Base-by-base conservation (phyloP, 2,329 filamentous ascomycete species). In the Fusarium sp. region DNA sequence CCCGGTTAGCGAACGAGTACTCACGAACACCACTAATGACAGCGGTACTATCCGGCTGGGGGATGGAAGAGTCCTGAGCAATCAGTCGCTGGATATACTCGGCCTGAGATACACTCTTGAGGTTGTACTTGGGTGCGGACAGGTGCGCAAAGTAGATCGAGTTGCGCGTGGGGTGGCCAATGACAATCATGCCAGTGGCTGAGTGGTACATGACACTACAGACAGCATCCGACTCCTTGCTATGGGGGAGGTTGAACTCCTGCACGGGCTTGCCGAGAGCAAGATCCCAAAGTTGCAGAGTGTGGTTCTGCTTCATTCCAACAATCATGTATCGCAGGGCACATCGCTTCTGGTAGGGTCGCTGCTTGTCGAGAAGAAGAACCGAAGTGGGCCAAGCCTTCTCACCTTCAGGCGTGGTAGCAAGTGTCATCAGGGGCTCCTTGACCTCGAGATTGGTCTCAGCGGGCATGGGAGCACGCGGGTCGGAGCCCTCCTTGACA, bases 301-400 rank as follows among this genome's bases (percentile, higher is more conserved):
- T 97, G 85, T 99, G 96, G 83, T 99, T 99, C 83, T 99, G 96
- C 86, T 98, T 98, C 90, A 98, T 94, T 78, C 96, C 96, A 72
- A 99, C 94, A 81, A 99, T 92, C 86, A 99, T 92, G 85, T 99
- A 99, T 70, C 96, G 91, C 72, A 98, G 88, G 54, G 97, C 95
- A 79, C 93, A 93, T 69, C 93, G 92, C 85, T 96, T 98, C 84
- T 92, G 90, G 83, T 97, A 98, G 51, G 96, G 95, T 72, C 95
- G 93, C 83, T 95, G 91, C 87, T 98, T 99, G 85, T 99, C 96
- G 77, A 99, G 91, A 83, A 99, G 93, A 81, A 98, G 89, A 66
- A 99, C 94, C 30, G 96, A 98, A 6, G 96, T 98, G 12, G 97
- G 96, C 92, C 95, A 98, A 9, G 95, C 95, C 86, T 98, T 98